These are phyloP conservation scores for Malus hybrid DNA, from an alignment of 331 rosid species.

Conservation along the genomic window DNA sequence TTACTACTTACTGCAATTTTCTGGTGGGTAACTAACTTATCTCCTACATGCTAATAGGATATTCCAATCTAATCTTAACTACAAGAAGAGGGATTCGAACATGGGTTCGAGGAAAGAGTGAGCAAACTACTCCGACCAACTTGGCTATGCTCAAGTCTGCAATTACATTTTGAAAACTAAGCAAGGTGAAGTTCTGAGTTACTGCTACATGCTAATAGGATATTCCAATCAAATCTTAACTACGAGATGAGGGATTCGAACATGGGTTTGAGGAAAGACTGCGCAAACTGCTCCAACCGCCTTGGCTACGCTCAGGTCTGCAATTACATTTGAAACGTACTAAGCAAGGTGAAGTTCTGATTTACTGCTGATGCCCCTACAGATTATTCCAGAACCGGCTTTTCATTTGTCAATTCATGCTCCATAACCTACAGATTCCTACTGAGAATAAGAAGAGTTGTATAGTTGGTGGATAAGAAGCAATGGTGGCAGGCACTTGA, in stretches of 20 bases:
- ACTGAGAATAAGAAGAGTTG: conserved; percentile 9
- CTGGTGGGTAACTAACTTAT: no score
- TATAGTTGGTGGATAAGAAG: conserved; percentile 35
- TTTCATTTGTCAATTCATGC: background rate
- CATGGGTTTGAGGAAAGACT: no score
- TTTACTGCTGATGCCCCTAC: background rate
- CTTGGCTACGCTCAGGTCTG: no score
- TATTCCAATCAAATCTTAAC: background rate
- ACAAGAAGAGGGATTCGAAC: no score
- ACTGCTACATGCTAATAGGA: background rate
- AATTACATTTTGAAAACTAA: no score
- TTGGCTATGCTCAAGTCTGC: no score
- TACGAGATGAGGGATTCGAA: no score
- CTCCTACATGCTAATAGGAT: background rate
- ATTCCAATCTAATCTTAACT: background rate
- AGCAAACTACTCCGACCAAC: no score
- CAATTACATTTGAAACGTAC: no score
- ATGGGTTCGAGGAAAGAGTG: no score
- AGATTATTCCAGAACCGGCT: background rate
- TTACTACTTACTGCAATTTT: background rate
- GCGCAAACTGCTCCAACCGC: no score
- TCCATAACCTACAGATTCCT: conserved; percentile 1
- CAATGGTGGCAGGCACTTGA: conserved; percentile 52
- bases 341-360: background rate
- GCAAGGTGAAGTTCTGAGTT: no score